A percentile compares a stretch with the other conserved stretches of the same genome.
Evolutionary conservation across 495 filamentous ascomycete genomes (phyloP).

Genomic region (Xylaria sp.): DNA sequence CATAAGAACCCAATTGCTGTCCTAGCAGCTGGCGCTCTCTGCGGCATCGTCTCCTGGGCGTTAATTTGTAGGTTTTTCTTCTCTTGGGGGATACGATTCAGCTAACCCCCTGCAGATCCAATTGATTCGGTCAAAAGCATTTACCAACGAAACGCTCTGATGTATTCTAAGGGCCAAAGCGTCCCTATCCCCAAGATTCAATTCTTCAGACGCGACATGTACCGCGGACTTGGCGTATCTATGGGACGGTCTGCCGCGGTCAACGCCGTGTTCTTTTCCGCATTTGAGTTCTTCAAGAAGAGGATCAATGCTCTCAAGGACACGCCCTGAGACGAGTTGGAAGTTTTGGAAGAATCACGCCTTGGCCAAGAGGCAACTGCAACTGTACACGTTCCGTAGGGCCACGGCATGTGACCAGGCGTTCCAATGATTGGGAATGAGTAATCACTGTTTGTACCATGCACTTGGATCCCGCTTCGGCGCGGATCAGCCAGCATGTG

Average conservation of each 20-base stretch:
- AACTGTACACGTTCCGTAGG: constrained; percentile 7
- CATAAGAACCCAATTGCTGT: constrained; percentile 77
- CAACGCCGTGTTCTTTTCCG: constrained; percentile 81
- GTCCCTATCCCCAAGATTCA: constrained; percentile 69
- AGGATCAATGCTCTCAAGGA: constrained; percentile 66
- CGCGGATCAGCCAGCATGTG: background rate
- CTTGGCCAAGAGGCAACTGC: background rate
- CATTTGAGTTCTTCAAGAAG: constrained; percentile 79
- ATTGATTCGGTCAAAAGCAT: constrained; percentile 85
- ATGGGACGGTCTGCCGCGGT: constrained; percentile 76
- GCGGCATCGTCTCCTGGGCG: constrained; percentile 82
- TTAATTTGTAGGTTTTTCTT: constrained; percentile 62
- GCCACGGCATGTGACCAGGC: constrained; percentile 21
- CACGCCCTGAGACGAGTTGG: constrained; percentile 5
- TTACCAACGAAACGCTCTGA: constrained; percentile 81
- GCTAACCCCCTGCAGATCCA: constrained; percentile 64
- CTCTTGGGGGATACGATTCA: constrained; percentile 17
- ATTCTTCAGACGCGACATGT: constrained; percentile 77
- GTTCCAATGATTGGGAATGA: constrained; percentile 15
- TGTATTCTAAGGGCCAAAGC: constrained; percentile 65
- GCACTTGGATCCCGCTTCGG: background rate
- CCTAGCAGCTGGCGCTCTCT: constrained; percentile 75
- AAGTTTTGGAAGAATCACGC: constrained; percentile 5
- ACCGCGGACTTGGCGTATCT: constrained; percentile 77
- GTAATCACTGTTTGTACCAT: constrained; percentile 16